Base-by-base conservation (phyloP, 2,329 filamentous ascomycete genomes). In the Graphilbum fragrans region DNA sequence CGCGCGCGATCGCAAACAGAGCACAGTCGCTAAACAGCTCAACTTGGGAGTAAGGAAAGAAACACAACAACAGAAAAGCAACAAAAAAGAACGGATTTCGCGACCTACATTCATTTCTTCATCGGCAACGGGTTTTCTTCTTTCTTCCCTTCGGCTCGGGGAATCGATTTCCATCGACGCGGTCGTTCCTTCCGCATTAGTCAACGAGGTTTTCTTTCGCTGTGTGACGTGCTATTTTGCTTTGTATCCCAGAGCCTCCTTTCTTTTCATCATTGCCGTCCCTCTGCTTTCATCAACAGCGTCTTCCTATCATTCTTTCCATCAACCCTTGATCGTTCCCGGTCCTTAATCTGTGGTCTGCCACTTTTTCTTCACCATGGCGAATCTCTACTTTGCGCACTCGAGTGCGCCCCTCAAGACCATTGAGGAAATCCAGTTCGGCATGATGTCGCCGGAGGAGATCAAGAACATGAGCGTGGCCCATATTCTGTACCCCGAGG, bases 391-490 rank as follows among this genome's bases (percentile, higher is more conserved):
- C 61, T 94, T 94, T 59, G 74, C 82, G 58, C 86, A 87, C 66
- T 94, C 86, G 61, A 88, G 84, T 75, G 88, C 85, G 77, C 88
- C 88, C 63, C 75, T 96, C 75, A 90, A 92, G 72, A 94, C 84
- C 52, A 88, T 98, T 56, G 82, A 95, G 74, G 93, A 98, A 74
- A 94, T 98, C 55, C 93, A 98, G 72, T 98, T 98, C 60, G 92
- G 92, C 58, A 77, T 98, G 59, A 77, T 98, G 64, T 94, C 92
- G 29, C 92, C 92, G 21, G 92, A 98, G 62, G 93, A 98, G 70
- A 94, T 96, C 65, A 96, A 98, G 72, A 88, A 83, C 56, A 93
- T 96, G 86, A 95, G 88, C 65, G 90, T 96, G 49, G 84, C 81
- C 53, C 86, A 94, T 61, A 90, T 98, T 60, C 76, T 92, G 61